A percentile compares a stretch with the other conserved stretches of the same genome.
Evolutionary conservation across 2,329 filamentous ascomycete species (phyloP).

Genomic region (Coniochaeta sp.): DNA sequence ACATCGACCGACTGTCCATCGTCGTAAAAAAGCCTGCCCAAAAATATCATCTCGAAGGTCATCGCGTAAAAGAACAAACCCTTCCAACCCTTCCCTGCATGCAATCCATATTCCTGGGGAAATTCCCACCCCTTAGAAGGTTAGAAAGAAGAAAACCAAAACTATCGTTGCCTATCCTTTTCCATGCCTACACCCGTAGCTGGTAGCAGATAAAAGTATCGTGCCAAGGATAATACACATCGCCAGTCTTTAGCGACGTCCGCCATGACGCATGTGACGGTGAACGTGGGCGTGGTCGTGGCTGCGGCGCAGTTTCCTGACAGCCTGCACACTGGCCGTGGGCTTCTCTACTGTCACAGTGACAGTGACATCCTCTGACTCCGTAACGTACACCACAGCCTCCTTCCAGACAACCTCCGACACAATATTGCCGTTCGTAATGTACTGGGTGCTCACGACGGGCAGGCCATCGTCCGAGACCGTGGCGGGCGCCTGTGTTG

Average conservation of each 20-base stretch:
- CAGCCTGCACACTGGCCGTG: slow-evolving; percentile 12
- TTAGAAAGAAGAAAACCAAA: not conserved
- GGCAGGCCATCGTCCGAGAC: slow-evolving; percentile 7
- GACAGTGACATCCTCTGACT: slow-evolving; percentile 30
- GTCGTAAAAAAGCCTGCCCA: not conserved
- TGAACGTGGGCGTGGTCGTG: slow-evolving; percentile 37
- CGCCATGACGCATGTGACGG: slow-evolving; percentile 18
- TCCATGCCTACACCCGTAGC: not conserved
- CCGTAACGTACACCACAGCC: slow-evolving; percentile 45
- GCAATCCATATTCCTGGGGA: not conserved
- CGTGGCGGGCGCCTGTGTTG: slow-evolving; percentile 19
- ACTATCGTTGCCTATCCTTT: not conserved
- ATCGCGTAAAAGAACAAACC: not conserved
- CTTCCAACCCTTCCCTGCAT: slow-evolving; percentile 2
- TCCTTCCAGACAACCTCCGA: slow-evolving; percentile 52
- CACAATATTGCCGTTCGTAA: slow-evolving; percentile 43
- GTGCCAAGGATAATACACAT: slow-evolving; percentile 4
- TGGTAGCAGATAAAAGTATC: not conserved
- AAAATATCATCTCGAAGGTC: not conserved
- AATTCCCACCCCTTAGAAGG: not conserved
- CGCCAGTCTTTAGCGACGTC: not conserved
- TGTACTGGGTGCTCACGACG: slow-evolving; percentile 44
- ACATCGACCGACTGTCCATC: not conserved
- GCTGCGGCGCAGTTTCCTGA: slow-evolving; percentile 20
- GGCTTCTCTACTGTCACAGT: slow-evolving; percentile 29